phyloP scores from a whole-genome alignment of 1,284 basidiomycete genomes.

The Ceratobasidium sp. region DNA sequence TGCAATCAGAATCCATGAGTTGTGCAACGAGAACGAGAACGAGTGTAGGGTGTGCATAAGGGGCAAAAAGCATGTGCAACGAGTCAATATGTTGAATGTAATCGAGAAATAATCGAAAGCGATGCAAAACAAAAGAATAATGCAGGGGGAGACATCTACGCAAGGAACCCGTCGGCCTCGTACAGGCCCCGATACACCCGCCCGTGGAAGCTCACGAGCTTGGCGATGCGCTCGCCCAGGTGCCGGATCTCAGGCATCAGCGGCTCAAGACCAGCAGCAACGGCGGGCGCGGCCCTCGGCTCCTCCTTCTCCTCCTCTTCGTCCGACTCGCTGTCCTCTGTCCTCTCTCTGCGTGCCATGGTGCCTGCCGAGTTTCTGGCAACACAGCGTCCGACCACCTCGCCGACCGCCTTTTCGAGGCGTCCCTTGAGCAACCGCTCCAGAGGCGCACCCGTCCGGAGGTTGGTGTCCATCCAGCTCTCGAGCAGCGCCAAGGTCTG shows the following conservation, averaged over 20 bases:
- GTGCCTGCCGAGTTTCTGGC: constrained; percentile 52
- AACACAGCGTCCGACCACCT: constrained; percentile 64
- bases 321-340: not conserved
- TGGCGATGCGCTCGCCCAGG: constrained; percentile 73
- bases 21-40: not conserved
- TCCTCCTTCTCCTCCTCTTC: constrained; percentile 42
- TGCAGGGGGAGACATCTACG: not conserved
- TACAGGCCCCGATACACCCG: constrained; percentile 78
- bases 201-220: constrained; percentile 75
- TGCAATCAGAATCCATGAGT: constrained; percentile 20
- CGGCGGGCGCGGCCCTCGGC: constrained; percentile 50
- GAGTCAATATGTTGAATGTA: constrained; percentile 8
- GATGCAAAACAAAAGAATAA: not conserved
- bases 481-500: constrained; percentile 45
- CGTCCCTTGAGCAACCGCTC: constrained; percentile 68
- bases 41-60: constrained; percentile 4
- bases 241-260: constrained; percentile 73
- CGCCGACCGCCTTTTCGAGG: constrained; percentile 71
- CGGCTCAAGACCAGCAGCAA: constrained; percentile 71
- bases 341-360: not conserved
- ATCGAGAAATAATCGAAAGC: constrained; percentile 2
- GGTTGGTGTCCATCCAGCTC: constrained; percentile 45
- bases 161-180: constrained; percentile 69
- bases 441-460: constrained; percentile 60
- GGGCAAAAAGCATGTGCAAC: not conserved